These are phyloP conservation scores for Polyrhizophydium stewartii DNA, from an alignment of 371 early-diverging fungal species.

Conservation along the genomic window DNA sequence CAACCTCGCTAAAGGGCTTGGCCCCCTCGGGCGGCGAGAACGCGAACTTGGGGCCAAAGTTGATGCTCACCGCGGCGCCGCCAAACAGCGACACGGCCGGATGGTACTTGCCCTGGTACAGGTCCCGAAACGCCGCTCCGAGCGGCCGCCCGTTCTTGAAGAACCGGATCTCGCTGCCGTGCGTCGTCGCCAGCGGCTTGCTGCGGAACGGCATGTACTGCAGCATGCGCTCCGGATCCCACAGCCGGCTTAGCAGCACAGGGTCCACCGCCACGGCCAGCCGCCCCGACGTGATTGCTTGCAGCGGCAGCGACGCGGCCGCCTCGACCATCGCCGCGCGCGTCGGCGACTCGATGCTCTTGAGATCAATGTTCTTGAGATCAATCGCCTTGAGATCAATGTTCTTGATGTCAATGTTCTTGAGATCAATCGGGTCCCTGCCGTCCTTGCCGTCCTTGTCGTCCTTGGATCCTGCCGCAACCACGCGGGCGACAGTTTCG, in stretches of 20 bases:
- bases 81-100: constrained; percentile 61
- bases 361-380: no score
- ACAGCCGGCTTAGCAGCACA: constrained; percentile 28
- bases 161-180: constrained; percentile 50
- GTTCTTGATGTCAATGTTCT: no score
- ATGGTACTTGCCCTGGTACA: constrained; percentile 64
- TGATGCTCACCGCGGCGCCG: constrained; percentile 52
- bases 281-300: no score
- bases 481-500: no score
- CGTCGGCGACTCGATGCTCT: constrained; percentile 4
- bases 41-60: constrained; percentile 60
- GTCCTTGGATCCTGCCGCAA: no score
- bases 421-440: no score
- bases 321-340: no score
- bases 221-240: constrained; percentile 19
- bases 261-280: neutral
- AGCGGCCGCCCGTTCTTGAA: constrained; percentile 58
- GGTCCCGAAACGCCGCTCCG: constrained; percentile 58
- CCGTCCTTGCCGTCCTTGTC: no score
- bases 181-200: constrained; percentile 15
- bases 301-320: no score
- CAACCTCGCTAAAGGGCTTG: constrained; percentile 12
- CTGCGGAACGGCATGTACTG: constrained; percentile 31
- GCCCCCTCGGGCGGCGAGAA: constrained; percentile 39
- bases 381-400: no score